Conservation (phyloP, 73 alveolate species). For the Uronychia setigera region DNA sequence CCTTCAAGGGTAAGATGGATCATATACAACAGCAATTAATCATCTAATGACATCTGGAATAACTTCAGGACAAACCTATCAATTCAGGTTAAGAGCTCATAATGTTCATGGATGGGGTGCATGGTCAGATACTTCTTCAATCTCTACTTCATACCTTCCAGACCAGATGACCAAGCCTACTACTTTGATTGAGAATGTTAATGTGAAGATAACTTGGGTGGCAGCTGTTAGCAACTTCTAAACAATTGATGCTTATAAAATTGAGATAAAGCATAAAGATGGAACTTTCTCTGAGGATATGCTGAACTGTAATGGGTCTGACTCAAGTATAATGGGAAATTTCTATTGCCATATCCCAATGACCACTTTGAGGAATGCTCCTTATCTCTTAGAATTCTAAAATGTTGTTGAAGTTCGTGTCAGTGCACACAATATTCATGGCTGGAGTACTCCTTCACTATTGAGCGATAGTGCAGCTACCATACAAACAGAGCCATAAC, state of each 20-base stretch:
- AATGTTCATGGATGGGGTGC: slow-evolving; percentile 54
- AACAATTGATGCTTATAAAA: slow-evolving; percentile 4
- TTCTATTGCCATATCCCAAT: slow-evolving; percentile 39
- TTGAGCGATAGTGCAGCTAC: slow-evolving; percentile 10
- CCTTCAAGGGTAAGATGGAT: slow-evolving; percentile 1
- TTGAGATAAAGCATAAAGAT: not conserved
- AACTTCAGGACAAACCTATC: slow-evolving; percentile 21
- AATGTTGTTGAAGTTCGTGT: slow-evolving; percentile 21
- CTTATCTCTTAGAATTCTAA: slow-evolving; percentile 13
- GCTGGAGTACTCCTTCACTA: slow-evolving; percentile 7
- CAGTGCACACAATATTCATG: slow-evolving; percentile 24
- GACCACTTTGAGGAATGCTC: slow-evolving; percentile 16
- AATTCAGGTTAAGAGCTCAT: slow-evolving; percentile 35
- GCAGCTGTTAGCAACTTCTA: slow-evolving; percentile 6
- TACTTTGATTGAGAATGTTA: slow-evolving; percentile 1
- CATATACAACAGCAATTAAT: not conserved
- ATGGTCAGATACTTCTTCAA: slow-evolving; percentile 13
- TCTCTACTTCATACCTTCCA: slow-evolving; percentile 8
- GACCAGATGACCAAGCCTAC: slow-evolving; percentile 1
- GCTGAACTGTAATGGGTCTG: slow-evolving; percentile 31
- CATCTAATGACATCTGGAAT: slow-evolving; percentile 24
- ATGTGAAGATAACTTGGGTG: slow-evolving; percentile 8
- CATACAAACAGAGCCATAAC: slow-evolving; percentile 36
- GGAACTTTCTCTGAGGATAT: slow-evolving; percentile 25
- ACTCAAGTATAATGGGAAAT: not conserved